A percentile compares a stretch with the other conserved stretches of the same genome.
phyloP scores from a whole-genome alignment of 768 basidiomycete species.

The Trametopsis cervina region DNA sequence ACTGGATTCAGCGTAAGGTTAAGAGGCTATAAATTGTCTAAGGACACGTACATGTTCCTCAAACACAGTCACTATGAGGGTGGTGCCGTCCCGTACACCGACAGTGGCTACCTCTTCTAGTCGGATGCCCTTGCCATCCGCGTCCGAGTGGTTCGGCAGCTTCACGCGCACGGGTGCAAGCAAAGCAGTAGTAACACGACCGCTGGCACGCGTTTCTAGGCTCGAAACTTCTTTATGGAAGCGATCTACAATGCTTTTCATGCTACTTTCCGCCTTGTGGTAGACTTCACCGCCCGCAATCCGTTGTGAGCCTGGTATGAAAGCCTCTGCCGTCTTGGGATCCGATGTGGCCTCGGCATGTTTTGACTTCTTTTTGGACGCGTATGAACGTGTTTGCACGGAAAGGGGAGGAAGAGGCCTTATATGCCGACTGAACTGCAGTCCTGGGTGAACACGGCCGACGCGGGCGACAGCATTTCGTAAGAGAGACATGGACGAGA shows the following conservation, averaged over 20 bases:
- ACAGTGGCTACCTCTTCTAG: slow-evolving; percentile 76
- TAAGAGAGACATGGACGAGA: slow-evolving; percentile 19
- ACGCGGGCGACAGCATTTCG: slow-evolving; percentile 4
- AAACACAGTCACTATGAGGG: slow-evolving; percentile 67
- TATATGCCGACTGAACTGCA: background rate
- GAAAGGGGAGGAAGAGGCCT: slow-evolving; percentile 7
- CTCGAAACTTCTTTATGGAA: slow-evolving; percentile 72
- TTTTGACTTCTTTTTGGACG: slow-evolving; percentile 9
- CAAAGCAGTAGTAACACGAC: slow-evolving; percentile 69
- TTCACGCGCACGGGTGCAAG: slow-evolving; percentile 62
- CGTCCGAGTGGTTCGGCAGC: slow-evolving; percentile 31
- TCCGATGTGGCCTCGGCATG: background rate
- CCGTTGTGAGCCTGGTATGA: slow-evolving; percentile 64
- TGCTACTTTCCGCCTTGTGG: slow-evolving; percentile 52
- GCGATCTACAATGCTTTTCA: slow-evolving; percentile 62
- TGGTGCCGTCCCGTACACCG: slow-evolving; percentile 72
- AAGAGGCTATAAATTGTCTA: background rate
- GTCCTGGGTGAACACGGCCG: background rate
- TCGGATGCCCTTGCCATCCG: slow-evolving; percentile 12
- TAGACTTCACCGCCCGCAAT: slow-evolving; percentile 57
- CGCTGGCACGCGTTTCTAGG: slow-evolving; percentile 64
- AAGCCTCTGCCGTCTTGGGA: slow-evolving; percentile 34
- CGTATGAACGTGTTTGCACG: slow-evolving; percentile 1
- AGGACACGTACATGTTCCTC: slow-evolving; percentile 55
- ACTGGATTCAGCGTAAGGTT: slow-evolving; percentile 20